These are phyloP conservation scores for Didymella sp. DNA, from an alignment of 2,329 filamentous ascomycete species.

Conservation along the genomic window DNA sequence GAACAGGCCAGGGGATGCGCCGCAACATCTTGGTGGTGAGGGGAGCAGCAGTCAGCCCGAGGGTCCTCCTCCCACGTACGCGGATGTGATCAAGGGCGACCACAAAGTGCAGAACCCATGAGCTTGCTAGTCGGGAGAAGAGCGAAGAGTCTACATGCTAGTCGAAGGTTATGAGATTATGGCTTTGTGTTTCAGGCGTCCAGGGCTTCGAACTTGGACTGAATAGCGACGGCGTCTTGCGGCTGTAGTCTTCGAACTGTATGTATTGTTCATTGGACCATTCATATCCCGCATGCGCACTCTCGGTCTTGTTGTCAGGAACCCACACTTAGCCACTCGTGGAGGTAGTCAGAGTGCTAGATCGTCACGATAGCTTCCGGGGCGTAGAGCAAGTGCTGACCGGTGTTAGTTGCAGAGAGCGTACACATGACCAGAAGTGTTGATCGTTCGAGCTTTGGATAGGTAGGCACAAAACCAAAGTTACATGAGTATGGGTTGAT, in stretches of 20 bases:
- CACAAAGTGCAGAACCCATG: constrained; percentile 76
- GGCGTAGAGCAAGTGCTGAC: neutral
- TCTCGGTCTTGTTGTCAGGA: too few species aligned
- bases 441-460: neutral
- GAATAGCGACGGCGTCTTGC: constrained; percentile 1
- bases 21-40: constrained; percentile 29
- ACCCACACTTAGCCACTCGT: too few species aligned
- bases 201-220: neutral
- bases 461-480: too few species aligned
- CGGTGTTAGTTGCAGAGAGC: neutral
- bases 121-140: neutral
- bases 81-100: constrained; percentile 87
- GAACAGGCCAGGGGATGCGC: constrained; percentile 15
- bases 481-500: too few species aligned
- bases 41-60: constrained; percentile 43
- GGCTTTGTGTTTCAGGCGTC: neutral
- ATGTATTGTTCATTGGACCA: neutral
- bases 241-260: neutral
- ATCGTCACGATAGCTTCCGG: too few species aligned
- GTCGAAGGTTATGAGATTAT: neutral
- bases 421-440: neutral
- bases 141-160: neutral
- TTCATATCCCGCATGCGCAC: too few species aligned
- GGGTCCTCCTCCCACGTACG: constrained; percentile 80
- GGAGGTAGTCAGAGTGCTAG: too few species aligned